Conservation (phyloP, 2,329 filamentous ascomycete genomes). For the Diaporthe vexans region DNA sequence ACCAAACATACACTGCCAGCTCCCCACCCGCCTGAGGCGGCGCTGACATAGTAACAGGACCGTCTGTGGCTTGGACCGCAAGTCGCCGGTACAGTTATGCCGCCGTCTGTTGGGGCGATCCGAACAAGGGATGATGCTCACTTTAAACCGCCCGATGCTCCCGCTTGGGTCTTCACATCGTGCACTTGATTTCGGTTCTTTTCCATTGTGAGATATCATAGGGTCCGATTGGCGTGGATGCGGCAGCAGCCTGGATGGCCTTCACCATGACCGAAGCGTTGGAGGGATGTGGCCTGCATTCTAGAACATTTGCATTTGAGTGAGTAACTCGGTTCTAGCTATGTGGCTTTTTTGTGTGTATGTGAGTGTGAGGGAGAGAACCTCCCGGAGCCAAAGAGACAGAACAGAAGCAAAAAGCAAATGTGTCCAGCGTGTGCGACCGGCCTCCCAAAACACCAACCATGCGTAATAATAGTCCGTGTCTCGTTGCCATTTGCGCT, state of each 20-base stretch:
- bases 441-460: slow-evolving; percentile 34
- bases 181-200: neutral
- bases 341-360: slow-evolving; percentile 1
- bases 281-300: neutral
- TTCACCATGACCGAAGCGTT: neutral
- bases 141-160: neutral
- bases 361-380: neutral
- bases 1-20: neutral
- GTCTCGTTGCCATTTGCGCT: neutral
- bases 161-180: neutral
- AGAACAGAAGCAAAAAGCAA: slow-evolving; percentile 10
- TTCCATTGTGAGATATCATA: neutral
- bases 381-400: slow-evolving; percentile 2
- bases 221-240: neutral
- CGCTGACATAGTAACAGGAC: neutral
- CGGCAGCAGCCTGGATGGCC: neutral
- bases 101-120: neutral
- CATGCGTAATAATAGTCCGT: slow-evolving; percentile 32
- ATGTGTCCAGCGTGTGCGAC: slow-evolving; percentile 23
- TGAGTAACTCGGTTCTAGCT: slow-evolving; percentile 7
- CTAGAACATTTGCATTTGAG: slow-evolving; percentile 10
- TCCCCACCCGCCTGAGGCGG: neutral
- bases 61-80: slow-evolving; percentile 2
- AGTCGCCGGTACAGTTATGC: neutral
- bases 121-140: neutral